Evolutionary conservation across 768 basidiomycete species (phyloP), one percentile per base, ranked within the genome.

Genomic region (Russula sp.): DNA sequence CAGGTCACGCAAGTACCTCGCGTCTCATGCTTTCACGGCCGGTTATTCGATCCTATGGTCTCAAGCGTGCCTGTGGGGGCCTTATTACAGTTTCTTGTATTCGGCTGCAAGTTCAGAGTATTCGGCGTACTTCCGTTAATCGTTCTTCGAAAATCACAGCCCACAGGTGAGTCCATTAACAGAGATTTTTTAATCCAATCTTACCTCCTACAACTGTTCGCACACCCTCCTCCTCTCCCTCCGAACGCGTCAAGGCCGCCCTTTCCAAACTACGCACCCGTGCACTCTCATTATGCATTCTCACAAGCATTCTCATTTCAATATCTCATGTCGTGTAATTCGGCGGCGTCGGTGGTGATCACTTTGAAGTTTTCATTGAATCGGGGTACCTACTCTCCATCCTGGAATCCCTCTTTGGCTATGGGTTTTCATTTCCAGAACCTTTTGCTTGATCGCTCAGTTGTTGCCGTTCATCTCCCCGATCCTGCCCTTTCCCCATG

Each of bases 21-120:
- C 97, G 10, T 94, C 89, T 67, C 97, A 99, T 74, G 98, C 97
- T 0, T 98, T 99, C 78, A 98, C 97, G 0, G 97, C 96, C 0
- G 91, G 90, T 62, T 99, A 99, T 75, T 95, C 94, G 0, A 68
- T 79, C 5, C 79, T 98, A 36, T 78, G 79, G 48, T 73, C 78
- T 52, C 76, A 77, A 53, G 85, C 86, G 28, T 89, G 97, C n/a
- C 69, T 87, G 3, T 91, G 90, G 2, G 94, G 92, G 76, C 93
- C 61, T 70, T 82, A 16, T 82, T 99, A 34, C 98, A 96, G 97
- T 59, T 89, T 71, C 84, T 98, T 70, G 86, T 98, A 70, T 99
- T 99, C 72, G 89, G 89, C 0, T 97, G 95, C 85, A 98, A 98
- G 78, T 89, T 95, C 70, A 84, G n/a, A n/a, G 62, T 75, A 1